A percentile compares a stretch with the other conserved stretches of the same genome.
Evolutionary conservation across 2,329 filamentous ascomycete species (phyloP).

Genomic region (Furcasterigmium furcatum): DNA sequence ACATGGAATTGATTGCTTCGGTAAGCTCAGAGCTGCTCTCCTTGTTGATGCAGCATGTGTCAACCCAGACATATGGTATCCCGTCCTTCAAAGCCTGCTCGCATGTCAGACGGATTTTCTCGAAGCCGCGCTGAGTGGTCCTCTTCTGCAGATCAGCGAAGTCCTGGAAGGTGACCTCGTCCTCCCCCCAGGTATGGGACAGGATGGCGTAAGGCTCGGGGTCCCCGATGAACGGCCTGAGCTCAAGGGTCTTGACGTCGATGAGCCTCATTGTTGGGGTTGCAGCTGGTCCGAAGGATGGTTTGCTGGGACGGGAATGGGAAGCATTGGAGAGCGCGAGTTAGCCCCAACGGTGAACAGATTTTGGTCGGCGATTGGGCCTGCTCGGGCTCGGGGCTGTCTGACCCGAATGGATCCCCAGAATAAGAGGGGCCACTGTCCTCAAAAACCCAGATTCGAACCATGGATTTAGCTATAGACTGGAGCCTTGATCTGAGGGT

Average conservation of each 20-base stretch:
- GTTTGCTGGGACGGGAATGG: too few species aligned
- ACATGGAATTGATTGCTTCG: too few species aligned
- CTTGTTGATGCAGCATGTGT: slow-evolving; percentile 19
- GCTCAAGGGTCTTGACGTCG: not conserved
- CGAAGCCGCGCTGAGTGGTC: not conserved
- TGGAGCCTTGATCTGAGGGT: too few species aligned
- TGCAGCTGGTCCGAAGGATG: too few species aligned
- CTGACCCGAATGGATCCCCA: too few species aligned
- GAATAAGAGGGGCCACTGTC: too few species aligned
- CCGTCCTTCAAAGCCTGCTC: slow-evolving; percentile 3
- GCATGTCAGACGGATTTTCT: slow-evolving; percentile 9
- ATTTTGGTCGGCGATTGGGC: too few species aligned
- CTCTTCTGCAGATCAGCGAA: not conserved
- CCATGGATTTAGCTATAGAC: too few species aligned
- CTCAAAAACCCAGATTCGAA: too few species aligned
- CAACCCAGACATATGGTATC: slow-evolving; percentile 11
- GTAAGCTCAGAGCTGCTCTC: slow-evolving; percentile 11
- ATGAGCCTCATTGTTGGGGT: slow-evolving; percentile 5
- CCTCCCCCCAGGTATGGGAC: slow-evolving; percentile 15
- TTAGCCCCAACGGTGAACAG: too few species aligned
- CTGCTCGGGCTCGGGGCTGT: too few species aligned
- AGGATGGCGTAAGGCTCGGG: slow-evolving; percentile 15
- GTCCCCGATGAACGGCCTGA: not conserved
- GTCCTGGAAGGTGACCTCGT: slow-evolving; percentile 10
- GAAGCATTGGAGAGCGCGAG: too few species aligned